These are phyloP conservation scores for Hypomyces perniciosus DNA, from an alignment of 2,329 filamentous ascomycete genomes.

Conservation along the genomic window DNA sequence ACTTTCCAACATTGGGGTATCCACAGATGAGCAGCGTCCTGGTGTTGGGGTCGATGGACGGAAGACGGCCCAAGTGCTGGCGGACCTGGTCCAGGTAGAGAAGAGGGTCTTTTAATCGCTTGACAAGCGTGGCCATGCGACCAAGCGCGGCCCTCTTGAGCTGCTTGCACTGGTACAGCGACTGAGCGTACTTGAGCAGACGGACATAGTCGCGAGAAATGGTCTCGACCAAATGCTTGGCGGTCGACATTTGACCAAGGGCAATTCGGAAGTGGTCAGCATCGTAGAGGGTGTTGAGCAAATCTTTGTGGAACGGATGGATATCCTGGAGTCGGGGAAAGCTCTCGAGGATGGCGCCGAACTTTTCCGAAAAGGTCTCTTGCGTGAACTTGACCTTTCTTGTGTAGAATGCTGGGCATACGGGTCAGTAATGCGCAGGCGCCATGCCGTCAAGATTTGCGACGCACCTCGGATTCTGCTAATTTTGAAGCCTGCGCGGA, in stretches of 20 bases:
- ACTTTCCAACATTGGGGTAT: constrained; percentile 97
- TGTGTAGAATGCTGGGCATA: constrained; percentile 74
- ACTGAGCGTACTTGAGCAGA: constrained; percentile 87
- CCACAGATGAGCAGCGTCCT: constrained; percentile 93
- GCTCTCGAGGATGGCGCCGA: constrained; percentile 81
- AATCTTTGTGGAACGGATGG: constrained; percentile 80
- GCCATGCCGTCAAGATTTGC: constrained; percentile 3
- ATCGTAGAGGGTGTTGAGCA: constrained; percentile 96
- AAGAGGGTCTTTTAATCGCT: constrained; percentile 88
- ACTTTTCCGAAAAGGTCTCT: constrained; percentile 94
- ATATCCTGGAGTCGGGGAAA: constrained; percentile 92
- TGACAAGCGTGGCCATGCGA: constrained; percentile 97
- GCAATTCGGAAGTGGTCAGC: constrained; percentile 97
- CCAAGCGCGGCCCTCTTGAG: constrained; percentile 92
- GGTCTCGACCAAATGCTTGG: constrained; percentile 93
- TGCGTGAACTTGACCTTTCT: constrained; percentile 97
- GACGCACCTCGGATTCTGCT: constrained; percentile 68
- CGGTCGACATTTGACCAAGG: constrained; percentile 89
- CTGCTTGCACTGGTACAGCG: constrained; percentile 97
- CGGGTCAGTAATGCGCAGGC: neutral
- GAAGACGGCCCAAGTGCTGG: constrained; percentile 94
- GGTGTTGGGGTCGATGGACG: constrained; percentile 97
- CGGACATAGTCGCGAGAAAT: constrained; percentile 95
- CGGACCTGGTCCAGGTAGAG: constrained; percentile 87
- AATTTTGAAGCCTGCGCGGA: constrained; percentile 90